Conservation (phyloP, 495 filamentous ascomycete genomes). For the Hyaloscypha hepaticicola region DNA sequence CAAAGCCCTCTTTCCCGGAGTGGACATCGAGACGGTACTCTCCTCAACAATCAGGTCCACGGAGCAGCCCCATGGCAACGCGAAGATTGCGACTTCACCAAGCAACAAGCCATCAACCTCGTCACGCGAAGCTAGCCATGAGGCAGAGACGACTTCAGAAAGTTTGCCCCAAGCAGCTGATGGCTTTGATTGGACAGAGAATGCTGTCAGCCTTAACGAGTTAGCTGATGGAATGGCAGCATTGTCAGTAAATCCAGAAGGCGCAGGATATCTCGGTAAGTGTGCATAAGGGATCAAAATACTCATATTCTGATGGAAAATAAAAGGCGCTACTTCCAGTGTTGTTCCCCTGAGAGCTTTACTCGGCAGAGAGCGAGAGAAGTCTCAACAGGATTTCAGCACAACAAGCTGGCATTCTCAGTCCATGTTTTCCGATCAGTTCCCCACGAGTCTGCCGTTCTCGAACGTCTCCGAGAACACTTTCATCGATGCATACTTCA, state of each 20-base stretch:
- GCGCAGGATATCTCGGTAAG: slow-evolving; percentile 47
- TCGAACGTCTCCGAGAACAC: slow-evolving; percentile 25
- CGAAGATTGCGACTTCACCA: slow-evolving; percentile 29
- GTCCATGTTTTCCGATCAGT: slow-evolving; percentile 21
- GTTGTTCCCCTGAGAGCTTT: slow-evolving; percentile 47
- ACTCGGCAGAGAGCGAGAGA: slow-evolving; percentile 18
- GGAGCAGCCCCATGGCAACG: neutral
- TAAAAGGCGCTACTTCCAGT: slow-evolving; percentile 44
- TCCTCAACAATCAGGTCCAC: neutral
- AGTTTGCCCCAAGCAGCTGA: slow-evolving; percentile 49
- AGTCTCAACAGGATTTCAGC: slow-evolving; percentile 23
- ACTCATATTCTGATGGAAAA: neutral
- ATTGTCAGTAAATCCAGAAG: slow-evolving; percentile 50
- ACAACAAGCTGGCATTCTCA: slow-evolving; percentile 41
- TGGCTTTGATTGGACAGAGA: slow-evolving; percentile 54
- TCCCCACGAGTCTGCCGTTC: neutral
- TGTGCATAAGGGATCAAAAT: neutral
- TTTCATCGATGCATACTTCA: slow-evolving; percentile 53
- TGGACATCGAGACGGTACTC: neutral
- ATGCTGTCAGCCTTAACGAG: slow-evolving; percentile 24
- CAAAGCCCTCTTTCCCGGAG: slow-evolving; percentile 40
- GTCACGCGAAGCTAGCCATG: slow-evolving; percentile 42
- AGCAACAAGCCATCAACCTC: slow-evolving; percentile 18
- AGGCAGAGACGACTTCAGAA: slow-evolving; percentile 37
- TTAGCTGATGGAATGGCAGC: slow-evolving; percentile 53